Evolutionary conservation across 768 basidiomycete genomes (phyloP).

Genomic region (Tulasnella sp.): DNA sequence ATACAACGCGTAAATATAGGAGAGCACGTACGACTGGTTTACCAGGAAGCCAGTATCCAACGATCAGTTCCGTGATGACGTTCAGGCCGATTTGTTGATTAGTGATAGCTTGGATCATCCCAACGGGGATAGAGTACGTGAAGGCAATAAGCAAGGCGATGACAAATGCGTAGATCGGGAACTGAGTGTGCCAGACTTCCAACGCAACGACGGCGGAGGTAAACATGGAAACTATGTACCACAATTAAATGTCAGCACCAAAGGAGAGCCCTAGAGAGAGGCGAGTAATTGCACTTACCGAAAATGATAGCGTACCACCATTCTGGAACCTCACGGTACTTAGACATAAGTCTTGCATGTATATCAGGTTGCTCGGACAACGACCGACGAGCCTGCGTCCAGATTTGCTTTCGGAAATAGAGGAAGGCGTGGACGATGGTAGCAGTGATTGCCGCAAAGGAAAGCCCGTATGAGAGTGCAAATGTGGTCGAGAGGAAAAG

Average conservation of each 20-base stretch:
- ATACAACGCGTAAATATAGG: no score
- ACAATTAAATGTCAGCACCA: not conserved
- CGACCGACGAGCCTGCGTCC: conserved; percentile 55
- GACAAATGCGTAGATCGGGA: conserved; percentile 77
- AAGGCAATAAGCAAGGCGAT: conserved; percentile 56
- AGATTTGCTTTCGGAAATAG: conserved; percentile 77
- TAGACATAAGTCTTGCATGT: conserved; percentile 70
- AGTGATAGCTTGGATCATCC: conserved; percentile 80
- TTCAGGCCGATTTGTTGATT: conserved; percentile 63
- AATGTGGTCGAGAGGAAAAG: conserved; percentile 60
- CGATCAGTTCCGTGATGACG: conserved; percentile 65
- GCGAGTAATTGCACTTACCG: conserved; percentile 17
- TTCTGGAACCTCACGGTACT: conserved; percentile 67
- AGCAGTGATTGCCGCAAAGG: conserved; percentile 65
- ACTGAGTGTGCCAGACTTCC: conserved; percentile 50
- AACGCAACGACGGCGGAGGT: conserved; percentile 56
- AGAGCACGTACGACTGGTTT: conserved; percentile 48
- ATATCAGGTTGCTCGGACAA: conserved; percentile 75
- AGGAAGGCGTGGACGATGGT: conserved; percentile 71
- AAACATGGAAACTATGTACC: conserved; percentile 46
- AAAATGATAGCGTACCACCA: conserved; percentile 78
- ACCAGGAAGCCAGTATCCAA: conserved; percentile 73
- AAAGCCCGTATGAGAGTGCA: conserved; percentile 57
- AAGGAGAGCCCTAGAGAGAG: not conserved
- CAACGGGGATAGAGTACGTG: conserved; percentile 67